Evolutionary conservation across 495 filamentous ascomycete genomes (phyloP).

Genomic region (Evansstolkia leycettana): DNA sequence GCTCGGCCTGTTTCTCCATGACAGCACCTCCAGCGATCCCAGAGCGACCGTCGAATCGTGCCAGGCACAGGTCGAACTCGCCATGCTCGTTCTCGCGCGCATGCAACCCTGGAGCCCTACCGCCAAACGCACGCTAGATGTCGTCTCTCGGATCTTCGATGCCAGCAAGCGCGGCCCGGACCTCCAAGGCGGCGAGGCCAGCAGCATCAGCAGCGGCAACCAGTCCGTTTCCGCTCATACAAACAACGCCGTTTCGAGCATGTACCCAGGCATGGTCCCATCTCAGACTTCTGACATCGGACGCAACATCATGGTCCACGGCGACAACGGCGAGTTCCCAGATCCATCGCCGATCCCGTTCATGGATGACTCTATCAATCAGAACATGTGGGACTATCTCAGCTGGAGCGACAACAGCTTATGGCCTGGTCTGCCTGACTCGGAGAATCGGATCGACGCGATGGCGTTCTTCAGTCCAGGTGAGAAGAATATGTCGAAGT

Average conservation of each 20-base stretch:
- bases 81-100: conserved; percentile 53
- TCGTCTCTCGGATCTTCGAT: conserved; percentile 57
- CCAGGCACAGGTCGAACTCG: conserved; percentile 50
- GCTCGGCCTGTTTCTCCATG: conserved; percentile 56
- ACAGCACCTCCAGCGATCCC: conserved; percentile 38
- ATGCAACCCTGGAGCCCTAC: conserved; percentile 61
- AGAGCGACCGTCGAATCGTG: conserved; percentile 38
- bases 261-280: too few relatives aligned
- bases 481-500: conserved; percentile 21
- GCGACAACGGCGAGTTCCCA: conserved; percentile 17
- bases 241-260: conserved; percentile 7
- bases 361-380: conserved; percentile 21
- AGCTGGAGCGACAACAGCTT: conserved; percentile 29
- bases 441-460: conserved; percentile 14
- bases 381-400: conserved; percentile 32
- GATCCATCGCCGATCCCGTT: conserved; percentile 16
- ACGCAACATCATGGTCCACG: conserved; percentile 8
- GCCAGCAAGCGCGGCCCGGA: conserved; percentile 32
- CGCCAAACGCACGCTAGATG: conserved; percentile 55
- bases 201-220: conserved; percentile 4
- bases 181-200: conserved; percentile 2
- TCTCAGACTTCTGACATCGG: too few relatives aligned
- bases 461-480: conserved; percentile 16
- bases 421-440: conserved; percentile 23
- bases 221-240: conserved; percentile 14